Evolutionary conservation across 257 asterid species (phyloP).

Genomic region (Solanum medicagineum): DNA sequence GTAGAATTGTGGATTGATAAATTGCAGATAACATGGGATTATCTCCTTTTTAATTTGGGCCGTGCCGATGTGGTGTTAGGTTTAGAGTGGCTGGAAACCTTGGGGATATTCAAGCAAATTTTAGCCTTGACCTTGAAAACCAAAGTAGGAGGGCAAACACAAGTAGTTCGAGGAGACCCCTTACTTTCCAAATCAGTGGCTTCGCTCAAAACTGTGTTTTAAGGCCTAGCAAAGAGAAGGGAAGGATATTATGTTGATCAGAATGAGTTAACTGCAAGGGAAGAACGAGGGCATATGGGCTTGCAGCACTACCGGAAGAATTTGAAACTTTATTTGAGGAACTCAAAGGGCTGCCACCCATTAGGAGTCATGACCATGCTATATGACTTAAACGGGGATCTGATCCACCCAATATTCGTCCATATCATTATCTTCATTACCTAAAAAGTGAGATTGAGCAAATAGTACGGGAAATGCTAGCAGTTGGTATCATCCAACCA

Average conservation of each 20-base stretch:
- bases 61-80: not conserved
- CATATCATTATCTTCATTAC: not conserved
- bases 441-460: not conserved
- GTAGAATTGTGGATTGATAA: not conserved
- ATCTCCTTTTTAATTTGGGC: not conserved
- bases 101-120: not conserved
- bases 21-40: not conserved
- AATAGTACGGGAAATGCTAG: not conserved
- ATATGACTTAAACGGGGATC: not conserved
- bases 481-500: not conserved
- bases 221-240: not conserved
- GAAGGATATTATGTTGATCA: not conserved
- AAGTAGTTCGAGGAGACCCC: not conserved
- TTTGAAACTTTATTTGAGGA: not conserved
- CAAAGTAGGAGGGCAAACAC: not conserved
- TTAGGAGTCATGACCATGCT: not conserved
- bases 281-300: not conserved
- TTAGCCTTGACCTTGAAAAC: not conserved
- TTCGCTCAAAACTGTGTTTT: not conserved
- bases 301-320: not conserved
- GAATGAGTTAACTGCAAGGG: not conserved
- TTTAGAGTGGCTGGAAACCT: not conserved
- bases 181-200: not conserved
- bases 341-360: not conserved
- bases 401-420: not conserved